Base-by-base conservation (phyloP, 257 asterid species). In the Fraxinus pennsylvanica region DNA sequence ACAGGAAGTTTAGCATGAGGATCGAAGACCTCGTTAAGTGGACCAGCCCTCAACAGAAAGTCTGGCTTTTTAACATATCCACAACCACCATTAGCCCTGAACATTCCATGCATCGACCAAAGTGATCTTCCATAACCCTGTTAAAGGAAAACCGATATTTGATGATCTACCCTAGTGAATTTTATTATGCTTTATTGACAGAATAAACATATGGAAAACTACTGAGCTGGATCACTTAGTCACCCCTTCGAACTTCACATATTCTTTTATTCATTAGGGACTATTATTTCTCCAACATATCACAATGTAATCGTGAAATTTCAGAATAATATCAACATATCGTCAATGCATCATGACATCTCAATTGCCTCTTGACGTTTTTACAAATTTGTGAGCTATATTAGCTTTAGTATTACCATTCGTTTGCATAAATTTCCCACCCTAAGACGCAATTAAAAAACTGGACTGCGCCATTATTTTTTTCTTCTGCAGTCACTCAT, bases 71-170 rank as follows among this genome's bases (percentile, higher is more conserved):
- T 87, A 9, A 84, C 81, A 43, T 87, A 87, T 74, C 90, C 88
- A 25, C 90, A 84, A 17, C 90, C 83, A 38, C 88, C 88, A n/a
- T 87, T 87, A 71, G 87, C 88, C 72, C 71, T 80, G 83, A 87
- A 87, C 88, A 84, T 81, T 30, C 88, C 90, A 29, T 84, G 85
- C 90, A 87, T 87, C 73, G 76, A 15, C 90, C 90, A 84, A 35
- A 87, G 87, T 71, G 85, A 71, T 80, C 78, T 79, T 54, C 87
- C 90, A 84, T 84, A 80, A 73, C 90, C 87, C 88, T 87, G 66
- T 63, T 35, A 35, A 61, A 47, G 68, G 25, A 3, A 63, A 63
- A 54, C 63, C 25, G 69, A 22, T 63, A 9, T 25, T 63, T 15
- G 19, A 9, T 63, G 27, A 25, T 25, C 32, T 9, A 22, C 68